Base-by-base conservation (phyloP, 2,329 filamentous ascomycete genomes). In the Coleophoma eucalyptorum region DNA sequence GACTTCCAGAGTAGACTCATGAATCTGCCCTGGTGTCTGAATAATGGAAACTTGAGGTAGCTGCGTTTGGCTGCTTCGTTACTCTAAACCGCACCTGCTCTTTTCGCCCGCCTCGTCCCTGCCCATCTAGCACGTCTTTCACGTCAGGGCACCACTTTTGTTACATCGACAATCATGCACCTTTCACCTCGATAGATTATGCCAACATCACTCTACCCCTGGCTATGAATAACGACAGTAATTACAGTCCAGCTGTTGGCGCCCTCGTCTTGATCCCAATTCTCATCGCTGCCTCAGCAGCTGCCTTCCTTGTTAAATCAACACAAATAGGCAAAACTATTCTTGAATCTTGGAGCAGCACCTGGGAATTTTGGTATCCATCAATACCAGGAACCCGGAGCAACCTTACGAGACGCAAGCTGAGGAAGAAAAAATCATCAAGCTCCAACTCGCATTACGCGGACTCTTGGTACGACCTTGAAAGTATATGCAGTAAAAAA, bases 241-340 rank as follows among this genome's bases (percentile, higher is more conserved):
- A 65, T 58, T 69, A 61, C 50, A 62, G 65, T 50, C 62, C 67
- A 57, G 68, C 72, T 55, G 60, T 75, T 57, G 64, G 73, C 52
- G 69, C 68, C 50, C 64, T 77, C 55, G 66, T 76, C 51, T 61
- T 76, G 43, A 69, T 77, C 49, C 74, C 74, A 38, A 74, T 77
- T 52, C 59, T 70, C 50, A 65, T 76, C 35, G 66, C 63, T 53
- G 56, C 52, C 49, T 63, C 60, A 32, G 62, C 62, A 55, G 65
- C 64, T 58, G 63, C 59, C 51, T 57, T 66, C 48, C 62, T 61
- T 31, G 49, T 68, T 31, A 63, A 67, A 50, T 54, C 56, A 35
- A 50, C 58, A 37, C 53, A 58, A 47, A 53, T 57, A 54, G 60
- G 46, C 46, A 52, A 60, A 50, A 52, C 50, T 31, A 53, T 61